These are phyloP conservation scores for grape (Vitis vinifera) DNA, from an alignment of 164 flowering plant species.

Conservation along the genomic window DNA sequence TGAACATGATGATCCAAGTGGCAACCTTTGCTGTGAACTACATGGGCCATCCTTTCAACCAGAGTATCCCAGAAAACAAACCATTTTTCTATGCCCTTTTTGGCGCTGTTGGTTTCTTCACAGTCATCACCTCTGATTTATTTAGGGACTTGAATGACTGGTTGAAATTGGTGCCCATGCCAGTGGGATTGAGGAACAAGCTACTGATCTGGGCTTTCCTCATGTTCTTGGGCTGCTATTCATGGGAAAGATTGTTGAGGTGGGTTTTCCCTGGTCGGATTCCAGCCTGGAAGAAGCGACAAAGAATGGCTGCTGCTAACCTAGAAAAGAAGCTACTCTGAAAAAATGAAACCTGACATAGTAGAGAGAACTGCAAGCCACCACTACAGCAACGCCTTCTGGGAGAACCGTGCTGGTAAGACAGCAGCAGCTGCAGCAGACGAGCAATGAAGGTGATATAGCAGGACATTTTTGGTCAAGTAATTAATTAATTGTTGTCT, in stretches of 20 bases:
- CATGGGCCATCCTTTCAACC: conserved; percentile 98
- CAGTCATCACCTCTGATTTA: conserved; percentile 72
- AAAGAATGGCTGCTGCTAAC: conserved; percentile 37
- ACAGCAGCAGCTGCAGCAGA: too few relatives aligned
- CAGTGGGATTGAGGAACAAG: conserved; percentile 60
- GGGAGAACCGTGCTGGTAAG: too few relatives aligned
- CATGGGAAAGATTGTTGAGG: conserved; percentile 87
- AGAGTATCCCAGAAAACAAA: conserved; percentile 82
- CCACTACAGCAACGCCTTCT: too few relatives aligned
- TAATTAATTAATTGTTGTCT: too few relatives aligned
- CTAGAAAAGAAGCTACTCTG: conserved; percentile 55
- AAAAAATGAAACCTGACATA: not conserved
- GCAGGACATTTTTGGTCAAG: too few relatives aligned
- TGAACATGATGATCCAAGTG: conserved; percentile 92
- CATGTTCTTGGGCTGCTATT: conserved; percentile 66
- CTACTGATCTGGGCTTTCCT: conserved; percentile 71
- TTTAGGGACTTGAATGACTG: conserved; percentile 82
- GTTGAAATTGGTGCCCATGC: conserved; percentile 83
- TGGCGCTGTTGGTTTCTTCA: conserved; percentile 76
- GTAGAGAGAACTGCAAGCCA: not conserved
- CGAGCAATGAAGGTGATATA: too few relatives aligned
- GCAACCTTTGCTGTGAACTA: conserved; percentile 98
- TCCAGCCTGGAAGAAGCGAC: conserved; percentile 75
- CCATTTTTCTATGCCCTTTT: conserved; percentile 77
- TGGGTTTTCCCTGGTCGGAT: conserved; percentile 89